Conservation (phyloP, 75 land plant genomes). For the Cunninghamia lanceolata region DNA sequence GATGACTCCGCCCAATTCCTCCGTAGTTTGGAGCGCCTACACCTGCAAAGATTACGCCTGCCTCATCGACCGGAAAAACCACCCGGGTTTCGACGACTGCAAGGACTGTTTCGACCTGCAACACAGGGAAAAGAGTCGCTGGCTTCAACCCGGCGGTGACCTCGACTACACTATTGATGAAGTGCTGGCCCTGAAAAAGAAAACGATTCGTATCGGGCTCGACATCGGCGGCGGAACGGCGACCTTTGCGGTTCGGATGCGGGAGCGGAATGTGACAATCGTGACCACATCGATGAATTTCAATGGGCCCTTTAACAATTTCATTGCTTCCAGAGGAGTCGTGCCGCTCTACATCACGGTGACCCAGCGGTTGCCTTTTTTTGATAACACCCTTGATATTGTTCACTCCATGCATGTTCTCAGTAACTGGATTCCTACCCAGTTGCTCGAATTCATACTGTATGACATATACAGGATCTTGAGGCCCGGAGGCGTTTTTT, state of each 20-base stretch:
- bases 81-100: slow-evolving; percentile 28
- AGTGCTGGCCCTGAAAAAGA: slow-evolving; percentile 27
- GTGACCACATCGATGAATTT: slow-evolving; percentile 67
- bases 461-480: slow-evolving; percentile 67
- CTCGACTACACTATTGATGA: slow-evolving; percentile 51
- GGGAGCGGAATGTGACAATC: slow-evolving; percentile 63
- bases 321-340: slow-evolving; percentile 65
- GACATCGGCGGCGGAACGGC: slow-evolving; percentile 74
- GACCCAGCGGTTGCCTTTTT: slow-evolving; percentile 66
- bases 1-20: slow-evolving; percentile 57
- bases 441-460: slow-evolving; percentile 55
- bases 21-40: slow-evolving; percentile 63
- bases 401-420: slow-evolving; percentile 72
- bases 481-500: slow-evolving; percentile 71
- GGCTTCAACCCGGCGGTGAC: slow-evolving; percentile 26
- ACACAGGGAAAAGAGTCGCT: slow-evolving; percentile 52
- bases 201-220: slow-evolving; percentile 52
- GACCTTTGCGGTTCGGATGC: slow-evolving; percentile 72
- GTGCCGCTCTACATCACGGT: slow-evolving; percentile 54
- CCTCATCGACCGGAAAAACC: slow-evolving; percentile 43
- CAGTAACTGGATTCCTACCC: slow-evolving; percentile 64
- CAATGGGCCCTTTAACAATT: slow-evolving; percentile 71
- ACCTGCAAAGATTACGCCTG: slow-evolving; percentile 78
- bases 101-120: slow-evolving; percentile 76
- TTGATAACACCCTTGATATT: slow-evolving; percentile 67